Base-by-base conservation (phyloP, 441 rosid species). In the Croton laevigatus region DNA sequence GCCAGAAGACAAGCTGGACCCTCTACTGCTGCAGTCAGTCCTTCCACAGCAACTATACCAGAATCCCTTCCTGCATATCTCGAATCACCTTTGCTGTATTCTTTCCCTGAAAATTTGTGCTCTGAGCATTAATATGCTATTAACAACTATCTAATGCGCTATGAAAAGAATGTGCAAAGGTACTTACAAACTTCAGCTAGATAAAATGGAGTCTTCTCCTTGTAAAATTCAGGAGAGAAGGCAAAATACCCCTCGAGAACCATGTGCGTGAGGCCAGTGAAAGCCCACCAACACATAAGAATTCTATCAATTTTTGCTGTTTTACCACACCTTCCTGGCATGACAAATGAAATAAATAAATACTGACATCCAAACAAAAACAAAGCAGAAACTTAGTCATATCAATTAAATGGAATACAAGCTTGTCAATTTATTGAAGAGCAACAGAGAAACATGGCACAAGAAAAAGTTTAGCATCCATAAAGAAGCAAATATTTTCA, bases 231-330 rank as follows among this genome's bases (percentile, higher is more conserved):
- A 4, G 96, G 97, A 20, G 90, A 81, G 83, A 92, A 94, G 62
- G 71, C 98, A 73, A 94, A 94, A 78, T 94, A 94, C 36, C 97
- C 98, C 61, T 94, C 97, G 6, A 92, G 88, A 68, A 93, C 62
- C 27, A 87, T 73, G 79, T 90, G 98, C 12, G 96, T 91, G 52
- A 91, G 91, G 73, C 98, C 97, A 10, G 98, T 88, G 88, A 91
- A 95, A 42, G 91, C 88, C 98, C 97, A 92, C 98, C 98, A 92
- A 81, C 97, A 95, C 96, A 95, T 91, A 0, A 94, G 76, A 80
- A 85, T 71, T 73, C 89, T 87, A 66, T 94, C 91, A 46, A 82
- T 60, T 65, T 78, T 86, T 0, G 83, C 59, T 54, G 57, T 62
- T 79, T 79, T 89, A 22, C 66, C 64, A 9, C 71, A 78, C 71